Percentiles rank a stretch among this genome's conserved stretches.
These are phyloP conservation scores for Ramichloridium luteum DNA, from an alignment of 2,329 filamentous ascomycete species.

Conservation along the genomic window DNA sequence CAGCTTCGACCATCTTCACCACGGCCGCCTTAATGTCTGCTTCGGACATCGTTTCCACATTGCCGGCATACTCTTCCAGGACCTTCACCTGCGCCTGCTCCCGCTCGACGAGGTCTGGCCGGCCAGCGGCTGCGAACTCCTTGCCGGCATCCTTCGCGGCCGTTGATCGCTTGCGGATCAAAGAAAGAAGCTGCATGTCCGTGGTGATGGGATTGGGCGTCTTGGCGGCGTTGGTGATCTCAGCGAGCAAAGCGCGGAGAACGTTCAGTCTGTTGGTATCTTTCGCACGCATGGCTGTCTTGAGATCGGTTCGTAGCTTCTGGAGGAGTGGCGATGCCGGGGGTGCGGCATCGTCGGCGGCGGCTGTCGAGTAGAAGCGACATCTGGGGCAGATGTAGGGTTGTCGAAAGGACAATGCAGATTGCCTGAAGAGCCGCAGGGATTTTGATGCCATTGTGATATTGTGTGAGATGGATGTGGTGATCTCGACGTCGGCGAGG, in stretches of 20 bases:
- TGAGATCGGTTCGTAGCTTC: slow-evolving; percentile 35
- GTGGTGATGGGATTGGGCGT: slow-evolving; percentile 56
- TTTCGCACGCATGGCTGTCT: slow-evolving; percentile 37
- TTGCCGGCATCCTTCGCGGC: slow-evolving; percentile 45
- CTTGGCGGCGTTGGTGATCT: slow-evolving; percentile 65
- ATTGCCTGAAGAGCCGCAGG: too few species aligned
- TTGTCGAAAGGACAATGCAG: too few species aligned
- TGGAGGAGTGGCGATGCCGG: slow-evolving; percentile 30
- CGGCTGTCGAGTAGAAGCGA: slow-evolving; percentile 15
- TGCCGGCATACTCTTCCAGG: slow-evolving; percentile 51
- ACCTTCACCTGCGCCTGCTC: slow-evolving; percentile 55
- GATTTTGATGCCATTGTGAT: too few species aligned
- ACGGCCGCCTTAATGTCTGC: slow-evolving; percentile 48
- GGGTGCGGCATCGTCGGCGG: slow-evolving; percentile 14
- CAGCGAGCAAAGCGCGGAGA: slow-evolving; percentile 55
- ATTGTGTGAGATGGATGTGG: too few species aligned
- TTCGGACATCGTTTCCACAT: slow-evolving; percentile 45
- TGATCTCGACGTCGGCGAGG: too few species aligned
- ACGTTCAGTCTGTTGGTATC: slow-evolving; percentile 51
- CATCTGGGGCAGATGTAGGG: slow-evolving; percentile 17
- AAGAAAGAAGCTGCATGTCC: slow-evolving; percentile 54
- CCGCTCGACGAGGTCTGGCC: slow-evolving; percentile 58
- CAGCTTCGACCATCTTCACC: slow-evolving; percentile 38
- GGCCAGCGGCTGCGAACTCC: slow-evolving; percentile 52
- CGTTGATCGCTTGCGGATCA: slow-evolving; percentile 53